Base-by-base conservation (phyloP, 805 yeast species). In the Candida bentonensis region DNA sequence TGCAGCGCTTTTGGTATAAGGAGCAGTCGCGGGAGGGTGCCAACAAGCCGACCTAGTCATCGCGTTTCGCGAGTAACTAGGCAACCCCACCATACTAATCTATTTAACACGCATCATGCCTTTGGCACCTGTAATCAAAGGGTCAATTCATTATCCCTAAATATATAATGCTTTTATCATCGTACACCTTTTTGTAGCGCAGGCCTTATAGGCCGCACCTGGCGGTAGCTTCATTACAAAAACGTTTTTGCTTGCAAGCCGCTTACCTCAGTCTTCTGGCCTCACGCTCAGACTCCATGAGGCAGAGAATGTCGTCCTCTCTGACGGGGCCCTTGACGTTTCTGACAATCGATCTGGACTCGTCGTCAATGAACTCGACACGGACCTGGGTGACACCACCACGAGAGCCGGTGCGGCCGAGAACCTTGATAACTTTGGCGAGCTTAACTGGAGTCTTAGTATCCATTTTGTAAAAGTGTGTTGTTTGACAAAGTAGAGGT, bases 321-420 rank as follows among this genome's bases (percentile, higher is more conserved):
- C 95, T 83, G 70, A 85, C 95, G 70, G 95, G 94, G 67, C 95
- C 95, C 73, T 85, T 85, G 72, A 85, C 95, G 81, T 85, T 85
- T 80, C 95, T 84, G 78, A 85, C 94, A 64, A 85, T 85, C 66
- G 92, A 82, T 79, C 95, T 83, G 72, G 92, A 76, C 66, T 88
- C 76, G 70, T 86, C 95, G 66, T 86, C 95, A 69, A 85, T 76
- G 81, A 85, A 86, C 74, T 85, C 95, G 66, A 85, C 95, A 73
- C 95, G 85, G 73, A 86, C 95, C 74, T 85, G 95, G 74, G 95
- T 85, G 73, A 85, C 95, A 79, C 96, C 96, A 83, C 97, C 97
- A 78, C 97, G 89, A 71, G 98, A 89, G 71, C 98, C 98, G 82
- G 98, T 89, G 77, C 98, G 89, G 72, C 97, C 97, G 74, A 89